Evolutionary conservation across 2,329 filamentous ascomycete genomes (phyloP).

Genomic region (Fusarium graminum): DNA sequence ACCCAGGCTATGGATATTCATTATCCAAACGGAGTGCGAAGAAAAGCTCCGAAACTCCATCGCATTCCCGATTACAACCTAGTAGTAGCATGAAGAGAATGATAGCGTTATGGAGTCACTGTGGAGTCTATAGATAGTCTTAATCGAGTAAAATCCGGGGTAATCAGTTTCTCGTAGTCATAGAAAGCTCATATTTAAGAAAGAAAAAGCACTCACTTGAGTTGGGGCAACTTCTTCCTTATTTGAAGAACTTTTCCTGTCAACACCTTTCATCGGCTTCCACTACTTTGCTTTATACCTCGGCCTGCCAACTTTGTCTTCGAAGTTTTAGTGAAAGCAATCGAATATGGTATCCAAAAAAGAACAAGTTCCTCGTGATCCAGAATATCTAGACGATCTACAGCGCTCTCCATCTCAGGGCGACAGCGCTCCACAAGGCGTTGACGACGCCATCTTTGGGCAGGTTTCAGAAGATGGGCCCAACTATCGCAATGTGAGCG

Average conservation of each 20-base stretch:
- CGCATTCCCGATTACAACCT: not conserved
- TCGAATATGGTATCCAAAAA: slow-evolving; percentile 19
- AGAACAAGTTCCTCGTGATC: slow-evolving; percentile 20
- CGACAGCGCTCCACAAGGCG: slow-evolving; percentile 10
- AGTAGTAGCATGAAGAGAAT: not conserved
- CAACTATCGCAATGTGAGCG: slow-evolving; percentile 25
- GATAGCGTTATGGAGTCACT: slow-evolving; percentile 24
- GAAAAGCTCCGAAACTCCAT: not conserved
- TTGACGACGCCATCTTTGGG: slow-evolving; percentile 27
- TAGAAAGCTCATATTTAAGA: slow-evolving; percentile 23
- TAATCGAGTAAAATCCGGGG: slow-evolving; percentile 35
- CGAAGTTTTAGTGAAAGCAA: not conserved
- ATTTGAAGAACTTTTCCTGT: slow-evolving; percentile 11
- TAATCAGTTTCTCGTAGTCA: slow-evolving; percentile 35
- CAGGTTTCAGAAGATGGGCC: slow-evolving; percentile 24
- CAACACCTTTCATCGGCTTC: not conserved
- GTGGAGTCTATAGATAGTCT: slow-evolving; percentile 25
- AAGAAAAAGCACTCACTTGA: slow-evolving; percentile 8
- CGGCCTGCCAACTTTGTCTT: not conserved
- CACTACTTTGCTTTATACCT: not conserved
- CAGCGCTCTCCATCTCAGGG: not conserved
- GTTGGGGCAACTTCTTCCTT: slow-evolving; percentile 28
- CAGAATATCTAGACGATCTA: slow-evolving; percentile 5
- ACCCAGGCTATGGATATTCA: slow-evolving; percentile 1
- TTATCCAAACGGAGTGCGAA: not conserved